These are phyloP conservation scores for Syzygium malaccense DNA, from an alignment of 441 rosid species.

Conservation along the genomic window DNA sequence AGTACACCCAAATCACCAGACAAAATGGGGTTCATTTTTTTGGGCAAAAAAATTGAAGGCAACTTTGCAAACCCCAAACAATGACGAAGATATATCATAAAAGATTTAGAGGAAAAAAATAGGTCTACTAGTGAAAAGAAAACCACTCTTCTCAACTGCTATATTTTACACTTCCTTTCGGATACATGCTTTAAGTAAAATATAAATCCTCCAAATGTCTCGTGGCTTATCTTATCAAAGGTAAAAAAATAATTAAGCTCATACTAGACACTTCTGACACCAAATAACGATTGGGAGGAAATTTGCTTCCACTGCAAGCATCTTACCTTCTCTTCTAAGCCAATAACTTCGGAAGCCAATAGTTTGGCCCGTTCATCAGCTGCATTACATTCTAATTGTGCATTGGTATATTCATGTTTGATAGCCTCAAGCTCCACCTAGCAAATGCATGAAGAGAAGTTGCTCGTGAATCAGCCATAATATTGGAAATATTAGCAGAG, in stretches of 20 bases:
- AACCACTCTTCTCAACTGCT: not conserved
- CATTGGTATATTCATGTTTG: slow-evolving; percentile 64
- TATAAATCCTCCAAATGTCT: not conserved
- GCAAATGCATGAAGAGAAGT: not conserved
- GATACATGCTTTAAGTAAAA: not conserved
- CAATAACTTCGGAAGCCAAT: slow-evolving; percentile 95
- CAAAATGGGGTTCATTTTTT: not conserved
- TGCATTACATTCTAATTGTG: slow-evolving; percentile 77
- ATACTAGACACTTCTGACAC: not conserved
- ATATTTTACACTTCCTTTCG: not conserved
- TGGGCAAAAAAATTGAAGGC: not conserved
- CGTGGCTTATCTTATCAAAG: not conserved
- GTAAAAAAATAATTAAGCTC: not conserved
- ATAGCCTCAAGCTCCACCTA: slow-evolving; percentile 87
- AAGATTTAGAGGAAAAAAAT: not conserved
- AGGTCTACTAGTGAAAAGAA: not conserved
- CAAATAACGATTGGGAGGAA: not conserved
- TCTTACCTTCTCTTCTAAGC: slow-evolving; percentile 96
- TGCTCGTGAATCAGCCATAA: not conserved
- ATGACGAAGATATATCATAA: not conserved
- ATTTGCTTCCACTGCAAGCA: slow-evolving; percentile 1
- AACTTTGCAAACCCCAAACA: not conserved
- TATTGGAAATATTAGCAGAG: not conserved
- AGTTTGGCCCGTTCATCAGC: slow-evolving; percentile 91
- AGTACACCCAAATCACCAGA: not conserved